These are phyloP conservation scores for Ascochyta pisi DNA, from an alignment of 2,329 filamentous ascomycete species.

Conservation along the genomic window DNA sequence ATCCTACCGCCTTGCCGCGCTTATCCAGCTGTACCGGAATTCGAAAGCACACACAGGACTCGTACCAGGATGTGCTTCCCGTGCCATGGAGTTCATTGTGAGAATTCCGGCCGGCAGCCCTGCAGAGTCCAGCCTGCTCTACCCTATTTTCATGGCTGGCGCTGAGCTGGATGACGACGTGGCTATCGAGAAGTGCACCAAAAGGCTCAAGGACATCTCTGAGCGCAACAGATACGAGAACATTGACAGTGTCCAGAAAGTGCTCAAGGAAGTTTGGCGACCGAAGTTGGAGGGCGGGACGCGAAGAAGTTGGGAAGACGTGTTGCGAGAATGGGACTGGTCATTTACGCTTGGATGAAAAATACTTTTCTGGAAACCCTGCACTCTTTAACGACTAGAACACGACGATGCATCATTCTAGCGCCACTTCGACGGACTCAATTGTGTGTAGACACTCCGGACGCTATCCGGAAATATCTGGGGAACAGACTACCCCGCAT, in stretches of 20 bases:
- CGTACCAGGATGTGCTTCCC: slow-evolving; percentile 38
- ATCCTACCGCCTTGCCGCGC: slow-evolving; percentile 42
- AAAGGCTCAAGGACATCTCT: slow-evolving; percentile 41
- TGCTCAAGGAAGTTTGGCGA: slow-evolving; percentile 46
- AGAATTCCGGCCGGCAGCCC: slow-evolving; percentile 45
- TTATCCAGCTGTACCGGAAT: slow-evolving; percentile 46
- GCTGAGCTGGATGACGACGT: slow-evolving; percentile 40
- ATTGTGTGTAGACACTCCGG: background rate
- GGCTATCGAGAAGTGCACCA: slow-evolving; percentile 39
- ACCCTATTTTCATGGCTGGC: slow-evolving; percentile 47
- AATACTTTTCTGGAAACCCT: background rate
- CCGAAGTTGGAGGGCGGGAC: slow-evolving; percentile 36
- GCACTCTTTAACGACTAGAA: background rate
- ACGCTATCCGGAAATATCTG: background rate
- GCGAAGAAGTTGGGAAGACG: slow-evolving; percentile 45
- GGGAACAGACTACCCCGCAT: slow-evolving; percentile 10
- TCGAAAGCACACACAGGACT: slow-evolving; percentile 34
- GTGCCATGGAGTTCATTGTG: slow-evolving; percentile 45
- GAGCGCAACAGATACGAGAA: slow-evolving; percentile 47
- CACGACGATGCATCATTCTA: background rate
- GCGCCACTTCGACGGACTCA: background rate
- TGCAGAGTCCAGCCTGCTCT: slow-evolving; percentile 45
- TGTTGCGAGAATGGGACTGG: slow-evolving; percentile 46
- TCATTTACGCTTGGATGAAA: slow-evolving; percentile 43
- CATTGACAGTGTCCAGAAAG: slow-evolving; percentile 42